These are phyloP conservation scores for Botryotinia narcissicola DNA, from an alignment of 2,329 filamentous ascomycete species.

Conservation along the genomic window DNA sequence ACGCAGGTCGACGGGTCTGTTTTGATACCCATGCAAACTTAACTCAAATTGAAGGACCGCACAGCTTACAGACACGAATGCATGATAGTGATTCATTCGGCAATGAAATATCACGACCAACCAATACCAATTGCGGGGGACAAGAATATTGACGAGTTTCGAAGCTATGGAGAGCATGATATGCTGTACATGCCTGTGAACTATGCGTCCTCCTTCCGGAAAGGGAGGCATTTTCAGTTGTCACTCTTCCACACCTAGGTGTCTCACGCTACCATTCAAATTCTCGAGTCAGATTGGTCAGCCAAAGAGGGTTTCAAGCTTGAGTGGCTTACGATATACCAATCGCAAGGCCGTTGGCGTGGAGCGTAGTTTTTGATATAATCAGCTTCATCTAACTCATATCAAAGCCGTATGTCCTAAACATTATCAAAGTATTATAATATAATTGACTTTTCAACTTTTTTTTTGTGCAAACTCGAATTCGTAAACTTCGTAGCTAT, in stretches of 20 bases:
- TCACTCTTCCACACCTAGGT: neutral
- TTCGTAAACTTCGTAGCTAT: neutral
- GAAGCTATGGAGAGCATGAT: neutral
- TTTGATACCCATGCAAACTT: neutral
- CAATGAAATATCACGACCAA: neutral
- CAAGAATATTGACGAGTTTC: neutral
- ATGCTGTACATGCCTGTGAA: neutral
- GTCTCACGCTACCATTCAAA: neutral
- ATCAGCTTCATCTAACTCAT: neutral
- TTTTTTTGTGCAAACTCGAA: neutral
- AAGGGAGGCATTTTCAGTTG: neutral
- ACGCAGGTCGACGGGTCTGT: neutral
- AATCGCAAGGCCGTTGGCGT: neutral
- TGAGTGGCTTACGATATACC: neutral
- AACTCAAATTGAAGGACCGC: neutral
- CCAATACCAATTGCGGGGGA: neutral
- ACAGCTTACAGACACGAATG: neutral
- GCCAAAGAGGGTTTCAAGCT: neutral
- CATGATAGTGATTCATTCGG: neutral
- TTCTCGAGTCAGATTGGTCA: neutral
- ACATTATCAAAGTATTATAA: neutral
- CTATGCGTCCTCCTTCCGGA: neutral
- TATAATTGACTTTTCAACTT: accelerated
- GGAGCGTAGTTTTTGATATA: neutral
- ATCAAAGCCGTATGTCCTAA: neutral